Base-by-base conservation (phyloP, 805 yeast genomes). In the Wickerhamiella azyma region DNA sequence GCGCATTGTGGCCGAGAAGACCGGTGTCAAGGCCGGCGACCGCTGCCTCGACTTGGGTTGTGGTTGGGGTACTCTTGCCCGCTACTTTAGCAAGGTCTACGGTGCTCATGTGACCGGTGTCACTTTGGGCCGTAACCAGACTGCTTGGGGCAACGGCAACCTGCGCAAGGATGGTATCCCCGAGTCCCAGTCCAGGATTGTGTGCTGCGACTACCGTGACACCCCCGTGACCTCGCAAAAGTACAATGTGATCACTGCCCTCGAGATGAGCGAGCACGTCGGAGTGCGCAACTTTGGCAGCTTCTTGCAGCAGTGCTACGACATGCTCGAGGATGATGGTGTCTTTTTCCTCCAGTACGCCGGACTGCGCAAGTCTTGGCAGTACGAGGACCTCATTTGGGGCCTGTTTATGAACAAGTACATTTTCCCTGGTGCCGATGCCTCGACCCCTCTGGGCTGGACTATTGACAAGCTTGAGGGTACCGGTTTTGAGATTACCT, bases 371-470 rank as follows among this genome's bases (percentile, higher is more conserved):
- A 86, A 85, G 69, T 70, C 74, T 49, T 85, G 95, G 96, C 95
- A 85, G 69, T 85, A 84, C 66, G 95, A 85, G 69, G 96, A 85
- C 65, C 73, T 85, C 59, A 71, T 77, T 65, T 85, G 95, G 96
- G 96, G 96, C 57, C 71, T 86, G 62, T 85, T 85, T 67, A 86
- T 85, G 95, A 85, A 86, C 77, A 85, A 84, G 71, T 85, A 84
- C 67, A 81, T 85, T 62, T 85, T 85, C 85, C 95, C 96, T 38
- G 96, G 96, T 66, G 95, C 95, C 44, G 96, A 85, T 68, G 95
- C 95, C 41, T 84, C 94, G 6, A 86, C 96, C 48, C 96, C 96
- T 33, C 74, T 86, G 56, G 85, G 85, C 50, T 86, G 83, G 59
- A 89, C 85, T 52, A 70, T 79, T 50, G 74, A 81, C 52, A 69